These are phyloP conservation scores for Boletus bicolor DNA, from an alignment of 768 basidiomycete genomes.

Conservation along the genomic window DNA sequence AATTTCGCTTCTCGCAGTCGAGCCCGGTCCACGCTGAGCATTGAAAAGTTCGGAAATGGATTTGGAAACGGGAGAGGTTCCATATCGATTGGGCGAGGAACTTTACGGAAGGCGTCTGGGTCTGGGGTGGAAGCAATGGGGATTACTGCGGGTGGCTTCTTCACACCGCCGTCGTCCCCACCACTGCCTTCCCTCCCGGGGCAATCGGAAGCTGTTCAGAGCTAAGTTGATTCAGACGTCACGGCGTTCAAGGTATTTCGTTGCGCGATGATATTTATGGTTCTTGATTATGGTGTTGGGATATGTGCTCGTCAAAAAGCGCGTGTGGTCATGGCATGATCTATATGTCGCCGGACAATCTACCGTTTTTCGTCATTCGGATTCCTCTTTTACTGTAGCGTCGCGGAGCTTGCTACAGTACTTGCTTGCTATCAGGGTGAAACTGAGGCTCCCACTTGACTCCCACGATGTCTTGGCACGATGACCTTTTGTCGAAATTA, in stretches of 20 bases:
- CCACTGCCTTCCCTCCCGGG: constrained; percentile 25
- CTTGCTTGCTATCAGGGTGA: no score
- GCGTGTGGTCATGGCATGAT: neutral
- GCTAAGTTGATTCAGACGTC: neutral
- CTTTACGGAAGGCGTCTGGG: constrained; percentile 58
- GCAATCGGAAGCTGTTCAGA: neutral
- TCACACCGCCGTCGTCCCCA: constrained; percentile 48
- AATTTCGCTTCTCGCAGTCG: constrained; percentile 39
- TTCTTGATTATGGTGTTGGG: neutral
- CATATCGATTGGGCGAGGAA: constrained; percentile 64
- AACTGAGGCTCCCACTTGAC: no score
- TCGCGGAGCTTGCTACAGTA: neutral
- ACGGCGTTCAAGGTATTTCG: neutral
- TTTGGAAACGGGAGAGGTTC: constrained; percentile 46
- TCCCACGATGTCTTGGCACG: no score
- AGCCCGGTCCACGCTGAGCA: constrained; percentile 59
- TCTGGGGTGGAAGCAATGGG: constrained; percentile 75
- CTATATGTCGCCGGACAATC: neutral
- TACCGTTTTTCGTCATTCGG: neutral
- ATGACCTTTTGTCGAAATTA: no score
- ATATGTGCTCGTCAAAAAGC: neutral
- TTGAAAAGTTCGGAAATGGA: constrained; percentile 42
- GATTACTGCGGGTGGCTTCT: constrained; percentile 77
- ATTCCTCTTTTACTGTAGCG: neutral
- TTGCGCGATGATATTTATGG: neutral